These are phyloP conservation scores for Fragaria iinumae DNA, from an alignment of 306 rosid species.

Conservation along the genomic window DNA sequence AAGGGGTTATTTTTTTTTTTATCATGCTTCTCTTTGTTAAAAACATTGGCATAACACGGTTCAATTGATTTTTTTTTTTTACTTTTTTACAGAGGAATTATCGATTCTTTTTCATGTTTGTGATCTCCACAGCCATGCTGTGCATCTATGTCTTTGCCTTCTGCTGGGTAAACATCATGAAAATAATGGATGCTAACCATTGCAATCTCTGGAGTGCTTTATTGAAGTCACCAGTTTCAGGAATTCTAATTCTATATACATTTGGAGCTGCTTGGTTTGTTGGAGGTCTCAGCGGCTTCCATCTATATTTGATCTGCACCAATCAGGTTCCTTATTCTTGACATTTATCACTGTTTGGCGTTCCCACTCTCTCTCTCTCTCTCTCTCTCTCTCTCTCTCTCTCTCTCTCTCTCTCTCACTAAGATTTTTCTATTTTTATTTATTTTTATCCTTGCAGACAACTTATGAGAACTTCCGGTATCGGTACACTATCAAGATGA, in stretches of 20 bases:
- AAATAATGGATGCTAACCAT: conserved; percentile 28
- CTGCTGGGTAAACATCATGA: conserved; percentile 43
- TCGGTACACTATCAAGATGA: conserved; percentile 29
- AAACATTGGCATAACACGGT: conserved; percentile 15
- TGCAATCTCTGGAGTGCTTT: conserved; percentile 39
- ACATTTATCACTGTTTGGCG: neutral
- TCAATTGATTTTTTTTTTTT: neutral
- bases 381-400: no score
- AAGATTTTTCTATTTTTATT: neutral
- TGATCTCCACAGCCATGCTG: conserved; percentile 41
- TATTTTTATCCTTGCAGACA: conserved; percentile 30
- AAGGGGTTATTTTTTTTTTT: neutral
- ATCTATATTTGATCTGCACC: conserved; percentile 36
- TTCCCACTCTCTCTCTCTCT: neutral
- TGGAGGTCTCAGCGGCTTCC: conserved; percentile 45
- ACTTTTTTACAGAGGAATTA: conserved; percentile 39
- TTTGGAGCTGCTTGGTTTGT: conserved; percentile 44
- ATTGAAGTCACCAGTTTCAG: conserved; percentile 38
- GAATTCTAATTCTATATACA: conserved; percentile 34
- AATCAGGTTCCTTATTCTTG: conserved; percentile 37
- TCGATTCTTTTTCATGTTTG: conserved; percentile 52
- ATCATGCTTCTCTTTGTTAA: neutral
- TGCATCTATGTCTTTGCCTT: conserved; percentile 45
- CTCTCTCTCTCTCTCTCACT: neutral
- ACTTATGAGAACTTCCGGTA: conserved; percentile 45